Evolutionary conservation across 192 early-diverging fungal genomes (phyloP).

Genomic region (Podila epigama): DNA sequence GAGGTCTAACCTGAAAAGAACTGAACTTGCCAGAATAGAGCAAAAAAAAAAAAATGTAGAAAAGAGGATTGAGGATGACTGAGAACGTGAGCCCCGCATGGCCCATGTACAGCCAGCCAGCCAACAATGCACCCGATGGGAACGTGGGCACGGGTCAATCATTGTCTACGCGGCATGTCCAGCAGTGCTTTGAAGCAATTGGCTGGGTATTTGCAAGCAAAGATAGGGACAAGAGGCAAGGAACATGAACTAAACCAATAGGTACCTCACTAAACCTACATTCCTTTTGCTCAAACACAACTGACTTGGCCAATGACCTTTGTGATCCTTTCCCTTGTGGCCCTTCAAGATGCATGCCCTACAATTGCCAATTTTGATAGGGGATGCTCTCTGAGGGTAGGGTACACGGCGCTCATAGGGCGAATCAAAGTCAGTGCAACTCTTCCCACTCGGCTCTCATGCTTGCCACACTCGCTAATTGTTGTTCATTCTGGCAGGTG

Average conservation of each 20-base stretch:
- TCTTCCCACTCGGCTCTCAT: too few relatives aligned
- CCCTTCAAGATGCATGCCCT: conserved; percentile 6
- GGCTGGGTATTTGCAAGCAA: too few relatives aligned
- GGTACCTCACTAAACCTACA: background rate
- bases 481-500: too few relatives aligned
- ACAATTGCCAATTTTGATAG: conserved; percentile 19
- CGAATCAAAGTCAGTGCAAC: conserved; percentile 26
- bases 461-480: too few relatives aligned
- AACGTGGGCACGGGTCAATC: background rate
- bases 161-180: background rate
- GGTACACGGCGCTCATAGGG: background rate
- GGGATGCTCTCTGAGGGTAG: conserved; percentile 12
- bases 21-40: too few relatives aligned
- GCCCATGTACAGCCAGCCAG: too few relatives aligned
- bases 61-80: too few relatives aligned
- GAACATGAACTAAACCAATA: background rate
- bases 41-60: too few relatives aligned
- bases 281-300: background rate
- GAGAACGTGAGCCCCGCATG: too few relatives aligned
- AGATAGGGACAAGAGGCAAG: background rate
- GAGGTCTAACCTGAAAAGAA: too few relatives aligned
- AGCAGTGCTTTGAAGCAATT: background rate
- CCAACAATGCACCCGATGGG: too few relatives aligned
- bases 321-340: conserved; percentile 30
- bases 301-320: conserved; percentile 12